Conservation (phyloP, 2,329 filamentous ascomycete species). For the Cladorrhinum sp. region DNA sequence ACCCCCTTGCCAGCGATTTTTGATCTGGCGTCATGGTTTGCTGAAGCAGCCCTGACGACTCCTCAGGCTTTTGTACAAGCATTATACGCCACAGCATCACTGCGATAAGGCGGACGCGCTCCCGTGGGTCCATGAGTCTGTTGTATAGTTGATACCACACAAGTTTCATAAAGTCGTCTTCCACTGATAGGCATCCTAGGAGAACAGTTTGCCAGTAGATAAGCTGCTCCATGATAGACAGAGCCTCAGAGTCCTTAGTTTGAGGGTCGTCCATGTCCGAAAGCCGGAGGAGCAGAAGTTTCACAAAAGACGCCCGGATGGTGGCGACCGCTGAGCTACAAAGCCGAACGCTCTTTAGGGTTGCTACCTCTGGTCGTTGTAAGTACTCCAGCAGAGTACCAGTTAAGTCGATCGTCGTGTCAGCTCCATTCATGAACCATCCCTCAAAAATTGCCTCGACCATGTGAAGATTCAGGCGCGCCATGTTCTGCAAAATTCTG, state of each 20-base stretch:
- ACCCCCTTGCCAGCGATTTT: slow-evolving; percentile 68
- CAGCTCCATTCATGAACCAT: slow-evolving; percentile 89
- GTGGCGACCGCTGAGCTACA: slow-evolving; percentile 78
- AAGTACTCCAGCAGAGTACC: slow-evolving; percentile 85
- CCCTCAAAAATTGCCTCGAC: slow-evolving; percentile 91
- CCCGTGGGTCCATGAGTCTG: slow-evolving; percentile 71
- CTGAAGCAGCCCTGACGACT: slow-evolving; percentile 70
- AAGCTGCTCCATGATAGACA: slow-evolving; percentile 76
- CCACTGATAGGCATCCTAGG: slow-evolving; percentile 70
- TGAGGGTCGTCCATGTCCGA: slow-evolving; percentile 75
- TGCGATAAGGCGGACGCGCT: slow-evolving; percentile 68
- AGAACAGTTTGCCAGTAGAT: slow-evolving; percentile 96
- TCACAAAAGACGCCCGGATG: slow-evolving; percentile 74
- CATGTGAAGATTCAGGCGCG: slow-evolving; percentile 75
- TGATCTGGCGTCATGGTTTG: slow-evolving; percentile 70
- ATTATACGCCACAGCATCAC: slow-evolving; percentile 88
- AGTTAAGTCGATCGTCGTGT: slow-evolving; percentile 78
- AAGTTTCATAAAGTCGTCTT: slow-evolving; percentile 78
- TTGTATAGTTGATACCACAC: slow-evolving; percentile 92
- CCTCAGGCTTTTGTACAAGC: slow-evolving; percentile 86
- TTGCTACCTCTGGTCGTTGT: slow-evolving; percentile 76
- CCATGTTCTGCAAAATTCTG: slow-evolving; percentile 80
- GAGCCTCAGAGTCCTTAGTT: slow-evolving; percentile 58
- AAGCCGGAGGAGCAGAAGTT: slow-evolving; percentile 73
- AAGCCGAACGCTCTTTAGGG: slow-evolving; percentile 82